These are phyloP conservation scores for Leccinum arenicola DNA, from an alignment of 768 basidiomycete species.

Conservation along the genomic window DNA sequence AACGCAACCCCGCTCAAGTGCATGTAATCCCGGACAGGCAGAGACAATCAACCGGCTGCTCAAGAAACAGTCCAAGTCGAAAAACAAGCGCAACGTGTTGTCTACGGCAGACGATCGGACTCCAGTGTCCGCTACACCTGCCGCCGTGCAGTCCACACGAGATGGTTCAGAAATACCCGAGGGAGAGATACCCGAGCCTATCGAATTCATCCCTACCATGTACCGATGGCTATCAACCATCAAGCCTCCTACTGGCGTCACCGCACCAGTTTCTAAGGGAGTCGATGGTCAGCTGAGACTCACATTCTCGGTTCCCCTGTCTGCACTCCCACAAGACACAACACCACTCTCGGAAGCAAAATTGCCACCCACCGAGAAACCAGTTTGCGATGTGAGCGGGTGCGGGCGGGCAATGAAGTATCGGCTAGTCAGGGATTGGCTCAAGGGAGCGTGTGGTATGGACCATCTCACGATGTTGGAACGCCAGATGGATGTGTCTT, in stretches of 20 bases:
- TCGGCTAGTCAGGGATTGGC: constrained; percentile 60
- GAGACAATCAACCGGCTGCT: constrained; percentile 89
- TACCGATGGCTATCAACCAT: constrained; percentile 73
- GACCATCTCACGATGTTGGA: constrained; percentile 59
- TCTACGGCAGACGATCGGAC: constrained; percentile 48
- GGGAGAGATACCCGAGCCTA: constrained; percentile 41
- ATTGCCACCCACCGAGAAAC: constrained; percentile 7
- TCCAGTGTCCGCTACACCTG: constrained; percentile 30
- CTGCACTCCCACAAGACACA: constrained; percentile 20
- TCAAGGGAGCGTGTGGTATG: constrained; percentile 61
- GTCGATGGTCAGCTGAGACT: constrained; percentile 37
- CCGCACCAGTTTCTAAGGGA: constrained; percentile 3
- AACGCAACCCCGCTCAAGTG: neutral
- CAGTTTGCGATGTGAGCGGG: constrained; percentile 54
- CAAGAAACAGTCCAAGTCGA: constrained; percentile 76
- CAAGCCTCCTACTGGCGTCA: constrained; percentile 21
- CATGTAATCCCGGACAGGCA: constrained; percentile 41
- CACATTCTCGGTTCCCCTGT: constrained; percentile 53
- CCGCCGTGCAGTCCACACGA: constrained; percentile 24
- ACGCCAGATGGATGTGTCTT: constrained; percentile 11
- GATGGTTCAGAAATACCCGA: constrained; percentile 35
- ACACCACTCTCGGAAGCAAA: constrained; percentile 8
- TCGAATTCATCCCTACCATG: constrained; percentile 48
- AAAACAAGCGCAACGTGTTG: constrained; percentile 52
- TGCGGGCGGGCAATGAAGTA: constrained; percentile 60